A percentile compares a stretch with the other conserved stretches of the same genome.
Conservation (phyloP, 2,329 filamentous ascomycete genomes). For the Bipolaris bicolor region DNA sequence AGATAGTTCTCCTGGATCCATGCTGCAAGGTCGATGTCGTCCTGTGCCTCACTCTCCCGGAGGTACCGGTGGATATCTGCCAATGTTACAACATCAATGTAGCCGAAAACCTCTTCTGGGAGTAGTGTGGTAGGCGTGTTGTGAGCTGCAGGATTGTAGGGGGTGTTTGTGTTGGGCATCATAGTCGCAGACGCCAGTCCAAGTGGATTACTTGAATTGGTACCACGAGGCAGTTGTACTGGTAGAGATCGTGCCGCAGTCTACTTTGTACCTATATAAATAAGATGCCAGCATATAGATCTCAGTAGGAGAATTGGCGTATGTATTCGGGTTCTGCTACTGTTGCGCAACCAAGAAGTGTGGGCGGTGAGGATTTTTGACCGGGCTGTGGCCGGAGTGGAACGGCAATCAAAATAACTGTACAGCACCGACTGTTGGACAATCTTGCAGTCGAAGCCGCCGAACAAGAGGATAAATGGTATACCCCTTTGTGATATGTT, state of each 20-base stretch:
- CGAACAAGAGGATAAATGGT: not conserved
- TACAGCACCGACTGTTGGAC: not conserved
- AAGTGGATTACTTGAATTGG: not conserved
- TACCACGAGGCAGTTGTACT: not conserved
- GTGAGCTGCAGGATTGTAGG: slow-evolving; percentile 6
- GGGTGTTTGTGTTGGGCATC: slow-evolving; percentile 5
- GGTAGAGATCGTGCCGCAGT: not conserved
- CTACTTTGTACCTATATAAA: not conserved
- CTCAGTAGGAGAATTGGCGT: not conserved
- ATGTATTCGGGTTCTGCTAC: slow-evolving; percentile 3
- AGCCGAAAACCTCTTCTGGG: slow-evolving; percentile 27
- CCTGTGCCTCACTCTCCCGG: slow-evolving; percentile 24
- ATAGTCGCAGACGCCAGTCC: slow-evolving; percentile 10
- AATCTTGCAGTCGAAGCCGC: not conserved
- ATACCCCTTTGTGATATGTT: not conserved
- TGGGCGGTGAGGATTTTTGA: slow-evolving; percentile 18
- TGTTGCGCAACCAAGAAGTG: slow-evolving; percentile 8
- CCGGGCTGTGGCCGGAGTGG: slow-evolving; percentile 7
- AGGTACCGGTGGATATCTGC: slow-evolving; percentile 30
- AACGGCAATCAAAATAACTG: slow-evolving; percentile 5
- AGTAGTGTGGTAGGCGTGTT: slow-evolving; percentile 13
- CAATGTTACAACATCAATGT: slow-evolving; percentile 32
- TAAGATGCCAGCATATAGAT: not conserved
- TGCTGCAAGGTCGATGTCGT: slow-evolving; percentile 28
- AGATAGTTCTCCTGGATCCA: slow-evolving; percentile 37